phyloP scores from a whole-genome alignment of 257 asterid genomes.

The Nicotiana otophora region DNA sequence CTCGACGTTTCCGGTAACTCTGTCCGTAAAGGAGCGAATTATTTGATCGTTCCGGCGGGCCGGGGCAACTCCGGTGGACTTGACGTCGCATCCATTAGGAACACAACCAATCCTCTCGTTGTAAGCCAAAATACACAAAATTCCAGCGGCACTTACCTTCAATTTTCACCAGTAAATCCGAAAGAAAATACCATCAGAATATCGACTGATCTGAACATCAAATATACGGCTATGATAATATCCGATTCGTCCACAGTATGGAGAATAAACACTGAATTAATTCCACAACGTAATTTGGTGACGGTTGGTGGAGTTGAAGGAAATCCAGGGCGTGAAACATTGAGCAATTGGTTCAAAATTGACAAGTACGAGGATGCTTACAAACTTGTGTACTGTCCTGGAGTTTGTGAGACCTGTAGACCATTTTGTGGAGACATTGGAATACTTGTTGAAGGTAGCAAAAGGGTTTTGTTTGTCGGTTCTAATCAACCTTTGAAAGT shows the following conservation, averaged over 20 bases:
- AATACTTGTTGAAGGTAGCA: neutral
- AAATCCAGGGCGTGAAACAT: neutral
- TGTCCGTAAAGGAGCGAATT: neutral
- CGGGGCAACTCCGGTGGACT: neutral
- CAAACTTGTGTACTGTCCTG: conserved; percentile 19
- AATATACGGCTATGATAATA: neutral
- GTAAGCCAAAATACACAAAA: neutral
- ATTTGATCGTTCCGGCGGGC: neutral
- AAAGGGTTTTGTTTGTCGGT: neutral
- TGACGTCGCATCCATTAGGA: neutral
- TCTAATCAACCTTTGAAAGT: conserved; percentile 1
- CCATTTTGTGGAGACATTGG: conserved; percentile 3
- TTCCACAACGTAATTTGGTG: neutral
- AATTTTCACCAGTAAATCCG: neutral
- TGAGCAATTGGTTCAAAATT: neutral
- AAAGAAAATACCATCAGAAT: neutral
- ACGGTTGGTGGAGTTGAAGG: neutral
- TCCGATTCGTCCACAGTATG: conserved; percentile 3
- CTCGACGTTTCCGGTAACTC: neutral
- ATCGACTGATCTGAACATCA: conserved; percentile 2
- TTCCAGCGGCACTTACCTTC: neutral
- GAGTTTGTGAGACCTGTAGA: neutral
- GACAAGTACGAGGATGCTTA: neutral
- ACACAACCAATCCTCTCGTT: neutral
- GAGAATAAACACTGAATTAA: neutral